These are phyloP conservation scores for Aspergillus pseudoviridinutans DNA, from an alignment of 2,329 filamentous ascomycete species.

Conservation along the genomic window DNA sequence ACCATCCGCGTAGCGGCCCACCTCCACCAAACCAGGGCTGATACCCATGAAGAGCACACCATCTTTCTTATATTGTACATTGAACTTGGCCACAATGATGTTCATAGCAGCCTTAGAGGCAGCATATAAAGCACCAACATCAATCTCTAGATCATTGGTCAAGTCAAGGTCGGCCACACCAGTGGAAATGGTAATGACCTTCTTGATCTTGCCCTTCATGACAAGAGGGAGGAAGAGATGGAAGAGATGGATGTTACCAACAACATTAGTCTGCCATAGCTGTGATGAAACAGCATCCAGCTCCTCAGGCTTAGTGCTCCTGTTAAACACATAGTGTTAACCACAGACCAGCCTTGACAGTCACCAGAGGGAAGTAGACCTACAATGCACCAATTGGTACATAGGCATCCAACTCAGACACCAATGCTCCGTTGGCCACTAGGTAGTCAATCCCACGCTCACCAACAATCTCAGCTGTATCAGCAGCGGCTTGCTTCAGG, in stretches of 20 bases:
- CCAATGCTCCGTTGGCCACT: conserved; percentile 48
- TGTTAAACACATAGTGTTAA: conserved; percentile 10
- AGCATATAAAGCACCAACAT: conserved; percentile 40
- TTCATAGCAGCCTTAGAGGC: conserved; percentile 53
- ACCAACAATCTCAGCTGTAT: conserved; percentile 18
- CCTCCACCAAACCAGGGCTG: conserved; percentile 50
- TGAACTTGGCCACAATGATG: conserved; percentile 51
- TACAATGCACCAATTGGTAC: conserved; percentile 39
- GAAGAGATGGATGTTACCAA: conserved; percentile 52
- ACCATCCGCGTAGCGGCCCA: conserved; percentile 28
- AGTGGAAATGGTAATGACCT: conserved; percentile 50
- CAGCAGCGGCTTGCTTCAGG: conserved; percentile 31
- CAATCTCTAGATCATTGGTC: conserved; percentile 35
- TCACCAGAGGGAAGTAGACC: conserved; percentile 12
- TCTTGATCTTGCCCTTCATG: conserved; percentile 49
- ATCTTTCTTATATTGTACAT: conserved; percentile 46
- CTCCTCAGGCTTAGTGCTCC: conserved; percentile 26
- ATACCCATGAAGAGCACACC: conserved; percentile 52
- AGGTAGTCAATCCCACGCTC: conserved; percentile 46
- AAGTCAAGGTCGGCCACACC: conserved; percentile 49
- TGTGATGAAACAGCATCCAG: conserved; percentile 34
- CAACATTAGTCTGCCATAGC: conserved; percentile 47
- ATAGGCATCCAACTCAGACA: conserved; percentile 26
- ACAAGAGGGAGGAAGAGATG: conserved; percentile 54
- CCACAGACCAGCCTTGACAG: not conserved